These are phyloP conservation scores for Dovyalis caffra DNA, from an alignment of 345 rosid genomes.

Conservation along the genomic window DNA sequence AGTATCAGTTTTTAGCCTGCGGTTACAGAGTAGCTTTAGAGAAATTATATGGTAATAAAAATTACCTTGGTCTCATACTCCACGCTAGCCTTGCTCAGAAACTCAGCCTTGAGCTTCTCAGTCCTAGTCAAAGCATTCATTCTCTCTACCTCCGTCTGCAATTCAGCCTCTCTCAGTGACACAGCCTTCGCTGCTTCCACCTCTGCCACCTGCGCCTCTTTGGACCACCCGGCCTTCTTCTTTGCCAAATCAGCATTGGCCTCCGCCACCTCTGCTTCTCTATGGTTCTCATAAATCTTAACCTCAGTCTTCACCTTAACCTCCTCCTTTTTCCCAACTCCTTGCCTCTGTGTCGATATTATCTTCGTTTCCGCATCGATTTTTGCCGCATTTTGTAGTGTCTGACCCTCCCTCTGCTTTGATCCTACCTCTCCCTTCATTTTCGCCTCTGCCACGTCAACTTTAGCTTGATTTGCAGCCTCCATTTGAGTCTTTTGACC, in stretches of 20 bases:
- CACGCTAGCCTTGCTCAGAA: slow-evolving; percentile 68
- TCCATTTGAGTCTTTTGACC: slow-evolving; percentile 93
- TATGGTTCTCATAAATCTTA: slow-evolving; percentile 68
- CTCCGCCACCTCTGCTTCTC: slow-evolving; percentile 70
- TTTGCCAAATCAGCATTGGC: slow-evolving; percentile 65
- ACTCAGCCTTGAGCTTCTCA: slow-evolving; percentile 82
- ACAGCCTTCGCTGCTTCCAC: slow-evolving; percentile 75
- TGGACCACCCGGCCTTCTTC: slow-evolving; percentile 74
- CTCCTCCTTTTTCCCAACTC: slow-evolving; percentile 71
- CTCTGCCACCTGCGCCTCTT: slow-evolving; percentile 63
- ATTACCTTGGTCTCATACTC: slow-evolving; percentile 74
- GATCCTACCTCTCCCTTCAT: slow-evolving; percentile 84
- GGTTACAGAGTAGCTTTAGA: not conserved
- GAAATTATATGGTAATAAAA: not conserved
- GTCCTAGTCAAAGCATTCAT: slow-evolving; percentile 67
- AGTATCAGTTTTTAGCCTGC: no score
- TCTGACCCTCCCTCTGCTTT: slow-evolving; percentile 53
- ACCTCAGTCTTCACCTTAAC: slow-evolving; percentile 57
- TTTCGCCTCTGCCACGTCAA: slow-evolving; percentile 73
- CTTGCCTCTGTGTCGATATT: slow-evolving; percentile 50
- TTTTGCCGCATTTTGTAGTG: slow-evolving; percentile 70
- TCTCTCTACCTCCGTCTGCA: slow-evolving; percentile 68
- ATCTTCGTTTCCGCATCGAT: slow-evolving; percentile 78
- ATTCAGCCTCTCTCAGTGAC: slow-evolving; percentile 65
- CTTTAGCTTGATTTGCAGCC: slow-evolving; percentile 72